A percentile compares a stretch with the other conserved stretches of the same genome.
phyloP scores from a whole-genome alignment of 2,329 filamentous ascomycete species.

The Colletotrichum cereale region DNA sequence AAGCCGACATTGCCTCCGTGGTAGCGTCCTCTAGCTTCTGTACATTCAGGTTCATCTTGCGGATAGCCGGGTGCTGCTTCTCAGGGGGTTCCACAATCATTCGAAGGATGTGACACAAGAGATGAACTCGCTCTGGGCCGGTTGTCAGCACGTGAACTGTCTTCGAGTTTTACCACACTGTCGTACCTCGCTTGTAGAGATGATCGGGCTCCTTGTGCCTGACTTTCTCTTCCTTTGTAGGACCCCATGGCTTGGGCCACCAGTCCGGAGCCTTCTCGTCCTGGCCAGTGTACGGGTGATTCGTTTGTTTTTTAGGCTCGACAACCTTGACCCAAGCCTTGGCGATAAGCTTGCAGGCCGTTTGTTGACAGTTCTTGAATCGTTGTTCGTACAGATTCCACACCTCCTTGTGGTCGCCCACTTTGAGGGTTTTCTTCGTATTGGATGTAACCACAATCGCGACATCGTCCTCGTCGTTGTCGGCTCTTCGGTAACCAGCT shows the following conservation, averaged over 20 bases:
- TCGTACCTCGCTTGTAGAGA: slow-evolving; percentile 73
- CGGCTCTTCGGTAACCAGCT: slow-evolving; percentile 49
- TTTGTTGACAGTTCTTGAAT: slow-evolving; percentile 77
- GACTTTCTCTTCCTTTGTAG: slow-evolving; percentile 65
- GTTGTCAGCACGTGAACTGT: slow-evolving; percentile 32
- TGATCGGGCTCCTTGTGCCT: slow-evolving; percentile 82
- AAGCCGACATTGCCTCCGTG: slow-evolving; percentile 67
- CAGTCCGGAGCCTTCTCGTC: slow-evolving; percentile 73
- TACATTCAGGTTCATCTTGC: slow-evolving; percentile 65
- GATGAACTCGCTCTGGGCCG: slow-evolving; percentile 66
- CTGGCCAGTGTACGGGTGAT: slow-evolving; percentile 77
- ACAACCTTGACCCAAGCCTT: slow-evolving; percentile 83
- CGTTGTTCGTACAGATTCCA: slow-evolving; percentile 71
- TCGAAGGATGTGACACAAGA: slow-evolving; percentile 71
- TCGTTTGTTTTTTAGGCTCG: slow-evolving; percentile 82
- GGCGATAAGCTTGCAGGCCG: slow-evolving; percentile 77
- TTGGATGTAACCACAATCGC: slow-evolving; percentile 52
- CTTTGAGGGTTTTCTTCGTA: slow-evolving; percentile 60
- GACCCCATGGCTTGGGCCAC: slow-evolving; percentile 72
- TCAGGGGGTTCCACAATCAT: slow-evolving; percentile 65
- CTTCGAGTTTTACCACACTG: neutral
- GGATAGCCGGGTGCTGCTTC: slow-evolving; percentile 64
- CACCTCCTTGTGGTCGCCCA: slow-evolving; percentile 67
- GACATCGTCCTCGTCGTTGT: slow-evolving; percentile 59
- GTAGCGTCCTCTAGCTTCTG: slow-evolving; percentile 70